Percentiles rank a stretch among this genome's conserved stretches.
These are phyloP conservation scores for Triticum monococcum DNA, from an alignment of 176 grass and related monocot genomes.

Conservation along the genomic window DNA sequence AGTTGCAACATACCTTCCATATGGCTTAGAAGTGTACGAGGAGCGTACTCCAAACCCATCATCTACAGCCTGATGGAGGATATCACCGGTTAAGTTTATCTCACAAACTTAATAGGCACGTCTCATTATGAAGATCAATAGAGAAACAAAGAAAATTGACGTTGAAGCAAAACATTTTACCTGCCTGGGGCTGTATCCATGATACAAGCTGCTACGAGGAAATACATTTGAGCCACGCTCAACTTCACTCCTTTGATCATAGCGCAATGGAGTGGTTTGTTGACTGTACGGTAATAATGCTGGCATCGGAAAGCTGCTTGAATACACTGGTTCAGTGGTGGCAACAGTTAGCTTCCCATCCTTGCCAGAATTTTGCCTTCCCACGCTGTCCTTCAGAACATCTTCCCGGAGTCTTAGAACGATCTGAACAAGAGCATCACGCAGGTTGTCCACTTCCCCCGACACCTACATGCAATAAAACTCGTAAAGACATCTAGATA, in stretches of 20 bases:
- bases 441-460: constrained; percentile 77
- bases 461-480: constrained; percentile 50
- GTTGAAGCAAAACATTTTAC: constrained; percentile 38
- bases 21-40: constrained; percentile 66
- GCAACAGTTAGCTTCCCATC: constrained; percentile 52
- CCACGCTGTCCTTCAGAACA: constrained; percentile 82
- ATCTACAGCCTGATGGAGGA: constrained; percentile 57
- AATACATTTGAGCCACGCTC: constrained; percentile 55
- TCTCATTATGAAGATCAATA: constrained; percentile 14
- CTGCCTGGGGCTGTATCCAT: constrained; percentile 71
- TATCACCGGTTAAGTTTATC: constrained; percentile 5
- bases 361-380: constrained; percentile 54
- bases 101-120: constrained; percentile 10
- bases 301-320: constrained; percentile 49
- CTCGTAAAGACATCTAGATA: background rate
- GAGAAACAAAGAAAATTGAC: background rate
- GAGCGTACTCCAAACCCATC: constrained; percentile 45
- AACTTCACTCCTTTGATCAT: constrained; percentile 70
- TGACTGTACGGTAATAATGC: constrained; percentile 53
- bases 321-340: constrained; percentile 58
- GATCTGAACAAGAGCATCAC: constrained; percentile 92
- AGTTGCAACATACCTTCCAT: constrained; percentile 64
- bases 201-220: constrained; percentile 53
- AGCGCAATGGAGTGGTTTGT: constrained; percentile 44
- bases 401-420: constrained; percentile 91